Evolutionary conservation across 805 yeast genomes (phyloP).

Genomic region (Torulaspora gathmanii): DNA sequence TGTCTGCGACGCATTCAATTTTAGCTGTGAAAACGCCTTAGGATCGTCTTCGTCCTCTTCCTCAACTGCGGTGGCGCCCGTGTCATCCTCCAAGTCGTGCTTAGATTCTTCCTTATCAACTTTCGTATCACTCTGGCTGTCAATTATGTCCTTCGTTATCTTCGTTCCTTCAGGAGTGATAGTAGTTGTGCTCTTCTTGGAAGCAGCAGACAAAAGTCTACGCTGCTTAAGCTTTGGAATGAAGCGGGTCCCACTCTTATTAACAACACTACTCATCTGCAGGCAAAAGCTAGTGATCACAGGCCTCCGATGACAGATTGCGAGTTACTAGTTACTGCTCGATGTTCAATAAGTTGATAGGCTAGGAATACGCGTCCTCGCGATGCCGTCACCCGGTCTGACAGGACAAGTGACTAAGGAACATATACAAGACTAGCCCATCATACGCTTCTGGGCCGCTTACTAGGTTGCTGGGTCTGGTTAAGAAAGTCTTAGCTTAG

Average conservation of each 20-base stretch:
- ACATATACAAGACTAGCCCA: too few species aligned
- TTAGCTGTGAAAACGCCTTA: neutral
- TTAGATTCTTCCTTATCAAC: constrained; percentile 2
- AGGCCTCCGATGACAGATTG: neutral
- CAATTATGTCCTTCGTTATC: neutral
- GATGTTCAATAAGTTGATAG: too few species aligned
- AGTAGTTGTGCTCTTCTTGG: constrained; percentile 27
- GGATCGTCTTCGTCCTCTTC: constrained; percentile 2
- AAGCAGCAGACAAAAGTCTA: constrained; percentile 34
- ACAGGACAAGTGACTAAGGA: too few species aligned
- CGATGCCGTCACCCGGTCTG: neutral
- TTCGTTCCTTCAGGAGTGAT: constrained; percentile 9
- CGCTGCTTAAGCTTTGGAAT: constrained; percentile 53
- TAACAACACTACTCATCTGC: constrained; percentile 37
- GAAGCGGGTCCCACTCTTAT: constrained; percentile 58
- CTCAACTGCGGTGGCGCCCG: neutral
- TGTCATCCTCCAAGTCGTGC: neutral
- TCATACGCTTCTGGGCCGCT: too few species aligned
- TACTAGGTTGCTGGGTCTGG: neutral
- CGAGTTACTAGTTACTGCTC: too few species aligned
- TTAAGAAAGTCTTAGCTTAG: too few species aligned
- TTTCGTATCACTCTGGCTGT: neutral
- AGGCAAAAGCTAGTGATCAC: neutral
- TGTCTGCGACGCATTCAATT: constrained; percentile 5
- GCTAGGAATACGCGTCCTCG: neutral